Evolutionary conservation across 225 moss, liverwort and hornwort species (phyloP).

Genomic region (Marchantia paleacea): DNA sequence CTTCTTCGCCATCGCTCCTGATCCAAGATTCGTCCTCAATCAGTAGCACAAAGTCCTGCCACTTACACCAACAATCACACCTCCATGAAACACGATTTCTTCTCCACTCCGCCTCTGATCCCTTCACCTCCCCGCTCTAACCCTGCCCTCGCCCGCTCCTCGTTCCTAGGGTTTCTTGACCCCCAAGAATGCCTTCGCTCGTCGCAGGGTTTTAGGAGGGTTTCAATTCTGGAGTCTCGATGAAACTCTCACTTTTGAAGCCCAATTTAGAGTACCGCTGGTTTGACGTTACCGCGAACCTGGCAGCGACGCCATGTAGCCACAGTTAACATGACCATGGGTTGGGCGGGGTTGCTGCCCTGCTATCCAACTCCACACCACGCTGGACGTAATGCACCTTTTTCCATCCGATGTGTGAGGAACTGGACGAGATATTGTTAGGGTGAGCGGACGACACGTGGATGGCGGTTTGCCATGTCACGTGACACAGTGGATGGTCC

Average conservation of each 20-base stretch:
- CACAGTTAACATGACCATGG: too few species aligned
- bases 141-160: not conserved
- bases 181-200: not conserved
- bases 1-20: conserved; percentile 50
- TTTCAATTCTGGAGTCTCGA: not conserved
- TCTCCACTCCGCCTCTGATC: not conserved
- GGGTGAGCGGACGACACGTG: not conserved
- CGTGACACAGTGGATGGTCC: not conserved
- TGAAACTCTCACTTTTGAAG: not conserved
- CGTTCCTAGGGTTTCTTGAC: not conserved
- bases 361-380: too few species aligned
- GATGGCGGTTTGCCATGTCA: not conserved
- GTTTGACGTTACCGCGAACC: conserved; percentile 25
- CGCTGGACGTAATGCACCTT: too few species aligned
- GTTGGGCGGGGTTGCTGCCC: too few species aligned
- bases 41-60: not conserved
- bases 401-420: too few species aligned
- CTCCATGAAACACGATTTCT: not conserved
- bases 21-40: not conserved
- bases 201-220: conserved; percentile 2
- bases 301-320: too few species aligned
- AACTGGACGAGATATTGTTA: too few species aligned
- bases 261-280: not conserved
- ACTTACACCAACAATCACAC: not conserved
- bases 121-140: not conserved